These are phyloP conservation scores for Penicillium sclerotiorum DNA, from an alignment of 2,329 filamentous ascomycete species.

Conservation along the genomic window DNA sequence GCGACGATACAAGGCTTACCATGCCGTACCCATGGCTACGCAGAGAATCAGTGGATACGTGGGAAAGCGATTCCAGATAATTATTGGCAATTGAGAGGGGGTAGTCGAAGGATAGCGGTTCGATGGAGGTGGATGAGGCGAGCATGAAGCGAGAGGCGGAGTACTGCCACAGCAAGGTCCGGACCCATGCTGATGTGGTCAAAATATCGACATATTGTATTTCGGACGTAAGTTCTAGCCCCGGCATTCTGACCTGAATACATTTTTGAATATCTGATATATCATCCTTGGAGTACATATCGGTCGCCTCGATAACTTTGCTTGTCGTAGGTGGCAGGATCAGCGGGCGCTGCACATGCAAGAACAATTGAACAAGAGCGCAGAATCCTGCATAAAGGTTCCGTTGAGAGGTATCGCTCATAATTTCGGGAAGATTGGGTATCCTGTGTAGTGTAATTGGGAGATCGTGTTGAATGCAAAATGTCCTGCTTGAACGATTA, in stretches of 20 bases:
- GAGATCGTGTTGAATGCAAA: neutral
- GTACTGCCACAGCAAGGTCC: slow-evolving; percentile 20
- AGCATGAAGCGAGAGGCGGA: slow-evolving; percentile 24
- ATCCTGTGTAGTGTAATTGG: neutral
- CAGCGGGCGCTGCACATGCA: neutral
- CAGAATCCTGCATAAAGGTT: neutral
- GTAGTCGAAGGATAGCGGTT: neutral
- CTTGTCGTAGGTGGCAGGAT: neutral
- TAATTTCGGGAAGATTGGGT: neutral
- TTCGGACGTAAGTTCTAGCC: neutral
- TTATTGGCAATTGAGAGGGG: neutral
- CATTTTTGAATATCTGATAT: neutral
- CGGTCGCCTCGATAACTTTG: neutral
- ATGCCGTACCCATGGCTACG: neutral
- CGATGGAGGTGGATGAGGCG: slow-evolving; percentile 11
- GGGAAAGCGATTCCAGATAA: neutral
- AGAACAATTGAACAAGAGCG: neutral
- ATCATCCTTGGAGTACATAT: neutral
- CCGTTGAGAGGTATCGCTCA: neutral
- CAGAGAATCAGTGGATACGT: neutral
- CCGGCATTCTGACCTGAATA: neutral
- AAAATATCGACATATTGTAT: slow-evolving; percentile 17
- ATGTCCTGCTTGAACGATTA: too few relatives aligned
- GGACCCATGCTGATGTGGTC: slow-evolving; percentile 21
- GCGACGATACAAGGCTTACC: neutral